These are phyloP conservation scores for Streptanthus diversifolius DNA, from an alignment of 345 rosid species.

Conservation along the genomic window DNA sequence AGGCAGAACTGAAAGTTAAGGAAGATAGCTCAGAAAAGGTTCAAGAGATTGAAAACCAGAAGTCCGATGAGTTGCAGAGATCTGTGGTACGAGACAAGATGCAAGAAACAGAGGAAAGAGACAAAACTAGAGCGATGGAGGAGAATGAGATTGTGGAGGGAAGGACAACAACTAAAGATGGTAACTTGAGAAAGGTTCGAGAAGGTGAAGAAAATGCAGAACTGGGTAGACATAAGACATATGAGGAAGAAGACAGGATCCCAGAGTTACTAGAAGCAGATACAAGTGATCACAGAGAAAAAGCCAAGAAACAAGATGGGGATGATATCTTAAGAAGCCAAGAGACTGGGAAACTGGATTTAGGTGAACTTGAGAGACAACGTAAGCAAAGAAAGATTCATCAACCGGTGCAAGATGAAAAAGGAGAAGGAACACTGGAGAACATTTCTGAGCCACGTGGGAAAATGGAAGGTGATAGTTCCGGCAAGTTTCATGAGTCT, in stretches of 20 bases:
- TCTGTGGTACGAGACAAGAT: conserved; percentile 1
- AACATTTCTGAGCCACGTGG: conserved; percentile 4
- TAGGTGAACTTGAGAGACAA: neutral
- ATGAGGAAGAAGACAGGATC: conserved; percentile 2
- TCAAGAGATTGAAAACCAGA: neutral
- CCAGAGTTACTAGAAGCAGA: neutral
- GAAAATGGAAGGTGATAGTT: neutral
- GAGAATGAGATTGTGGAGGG: conserved; percentile 10
- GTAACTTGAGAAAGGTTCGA: conserved; percentile 12
- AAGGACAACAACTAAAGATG: neutral
- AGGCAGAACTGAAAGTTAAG: neutral
- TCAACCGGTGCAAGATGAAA: neutral
- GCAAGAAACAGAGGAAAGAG: conserved; percentile 5
- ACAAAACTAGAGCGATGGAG: neutral
- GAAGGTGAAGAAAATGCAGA: neutral
- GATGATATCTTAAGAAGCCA: neutral
- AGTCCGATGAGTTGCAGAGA: neutral
- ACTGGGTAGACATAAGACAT: neutral
- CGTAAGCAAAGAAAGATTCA: neutral
- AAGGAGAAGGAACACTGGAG: neutral
- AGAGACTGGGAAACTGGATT: neutral
- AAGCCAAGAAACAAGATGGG: neutral
- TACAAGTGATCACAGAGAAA: conserved; percentile 1
- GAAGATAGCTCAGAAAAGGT: neutral
- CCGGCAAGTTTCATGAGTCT: neutral